Evolutionary conservation across 2,329 filamentous ascomycete species (phyloP).

Genomic region (Neonectria magnoliae): DNA sequence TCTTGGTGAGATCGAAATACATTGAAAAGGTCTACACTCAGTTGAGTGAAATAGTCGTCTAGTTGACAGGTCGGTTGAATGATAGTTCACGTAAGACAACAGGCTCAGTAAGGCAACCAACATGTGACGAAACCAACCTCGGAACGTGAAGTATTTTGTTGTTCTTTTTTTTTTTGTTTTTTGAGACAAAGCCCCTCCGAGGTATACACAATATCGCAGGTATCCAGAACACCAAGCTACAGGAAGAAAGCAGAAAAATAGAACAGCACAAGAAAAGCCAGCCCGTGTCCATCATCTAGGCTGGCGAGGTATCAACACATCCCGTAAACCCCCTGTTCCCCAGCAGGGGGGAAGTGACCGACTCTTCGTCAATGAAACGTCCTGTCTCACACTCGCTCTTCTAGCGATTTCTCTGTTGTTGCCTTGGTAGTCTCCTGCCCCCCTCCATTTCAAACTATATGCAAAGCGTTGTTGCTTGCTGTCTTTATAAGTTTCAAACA

Average conservation of each 20-base stretch:
- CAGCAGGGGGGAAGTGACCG: background rate
- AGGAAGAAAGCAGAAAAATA: conserved; percentile 30
- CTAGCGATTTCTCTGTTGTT: background rate
- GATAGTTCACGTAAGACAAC: background rate
- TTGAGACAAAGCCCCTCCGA: conserved; percentile 22
- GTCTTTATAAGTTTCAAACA: conserved; percentile 5
- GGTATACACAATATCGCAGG: conserved; percentile 37
- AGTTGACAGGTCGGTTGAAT: background rate
- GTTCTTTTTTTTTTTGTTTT: too few relatives aligned
- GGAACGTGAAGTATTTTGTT: conserved; percentile 3
- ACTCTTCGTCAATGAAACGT: background rate
- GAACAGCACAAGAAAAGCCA: conserved; percentile 21
- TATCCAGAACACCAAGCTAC: conserved; percentile 52
- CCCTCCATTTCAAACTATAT: background rate
- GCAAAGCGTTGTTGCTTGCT: background rate
- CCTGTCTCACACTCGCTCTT: background rate
- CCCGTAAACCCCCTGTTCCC: conserved; percentile 18
- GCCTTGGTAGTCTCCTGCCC: background rate
- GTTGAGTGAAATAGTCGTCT: background rate
- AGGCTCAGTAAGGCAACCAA: background rate
- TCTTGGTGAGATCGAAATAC: conserved; percentile 22
- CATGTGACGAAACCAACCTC: conserved; percentile 1
- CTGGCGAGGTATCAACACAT: conserved; percentile 39
- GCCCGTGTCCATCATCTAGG: conserved; percentile 20
- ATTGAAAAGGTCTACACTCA: conserved; percentile 17